phyloP scores from a whole-genome alignment of 257 asterid genomes.

The Jaltomata sinuosa region DNA sequence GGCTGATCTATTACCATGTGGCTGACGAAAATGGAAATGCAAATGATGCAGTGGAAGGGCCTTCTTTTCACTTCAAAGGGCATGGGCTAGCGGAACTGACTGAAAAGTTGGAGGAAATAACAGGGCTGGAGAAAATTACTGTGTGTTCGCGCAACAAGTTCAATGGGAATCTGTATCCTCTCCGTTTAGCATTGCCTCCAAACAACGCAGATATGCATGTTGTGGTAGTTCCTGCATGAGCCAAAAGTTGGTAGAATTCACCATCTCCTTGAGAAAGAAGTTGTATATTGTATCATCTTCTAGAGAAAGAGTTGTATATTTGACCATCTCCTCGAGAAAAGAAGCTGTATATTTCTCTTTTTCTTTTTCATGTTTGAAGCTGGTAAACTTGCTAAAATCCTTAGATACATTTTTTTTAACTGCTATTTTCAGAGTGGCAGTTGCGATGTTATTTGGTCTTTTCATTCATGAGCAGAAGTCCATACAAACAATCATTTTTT shows the following conservation, averaged over 20 bases:
- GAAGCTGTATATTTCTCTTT: background rate
- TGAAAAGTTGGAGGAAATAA: constrained; percentile 46
- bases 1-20: constrained; percentile 51
- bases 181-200: constrained; percentile 89
- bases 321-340: background rate
- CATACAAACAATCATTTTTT: background rate
- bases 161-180: constrained; percentile 81
- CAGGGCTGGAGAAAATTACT: constrained; percentile 49
- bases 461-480: background rate
- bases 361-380: background rate
- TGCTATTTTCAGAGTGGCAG: background rate
- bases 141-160: constrained; percentile 71
- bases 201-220: constrained; percentile 68
- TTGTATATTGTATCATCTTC: background rate
- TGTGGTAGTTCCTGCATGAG: constrained; percentile 54
- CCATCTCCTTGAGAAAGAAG: background rate
- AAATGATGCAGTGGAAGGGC: constrained; percentile 60
- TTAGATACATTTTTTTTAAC: background rate
- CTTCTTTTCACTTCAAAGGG: constrained; percentile 54
- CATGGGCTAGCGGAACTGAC: constrained; percentile 47
- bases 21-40: constrained; percentile 63
- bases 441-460: background rate
- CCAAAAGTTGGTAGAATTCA: constrained; percentile 27
- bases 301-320: background rate
- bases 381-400: background rate